Base-by-base conservation (phyloP, 2,329 filamentous ascomycete species). In the Fusarium anguioides region DNA sequence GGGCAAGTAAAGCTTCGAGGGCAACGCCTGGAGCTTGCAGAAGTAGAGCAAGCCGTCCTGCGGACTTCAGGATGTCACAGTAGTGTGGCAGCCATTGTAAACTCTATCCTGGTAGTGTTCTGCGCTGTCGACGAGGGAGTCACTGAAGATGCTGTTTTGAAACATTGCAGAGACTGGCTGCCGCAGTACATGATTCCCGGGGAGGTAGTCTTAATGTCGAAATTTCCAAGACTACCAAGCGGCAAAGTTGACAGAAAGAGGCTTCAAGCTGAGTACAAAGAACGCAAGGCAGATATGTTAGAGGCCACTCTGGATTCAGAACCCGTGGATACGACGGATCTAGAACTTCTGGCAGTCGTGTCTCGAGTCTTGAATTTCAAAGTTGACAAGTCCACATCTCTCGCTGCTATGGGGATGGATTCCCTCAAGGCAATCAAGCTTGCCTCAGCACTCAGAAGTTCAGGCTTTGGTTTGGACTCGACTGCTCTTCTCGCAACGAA, bases 1-100 rank as follows among this genome's bases (percentile, higher is more conserved):
- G 93, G 92, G 1, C 94, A 97, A 76, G 89, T 97, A 48, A 97
- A 97, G 77, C 82, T 97, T 9, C 86, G 93, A 51, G 94, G 94
- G 2, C 94, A 97, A 77, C 85, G 93, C 46, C 86, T 96, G 48
- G 91, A 96, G 73, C 85, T 96, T 6, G 91, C 91, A 1, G 93
- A 94, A 73, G 83, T 94, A 20, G 92, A 95, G 74, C 87, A 92
- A 68, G 90, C 87, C 2, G 83, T 89, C 4, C 82, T 90, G 41
- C 86, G 86, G 53, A 84, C 87, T 1, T 74, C 81, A 0, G 86
- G 86, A 1, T 89, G 93, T 44, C 88, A 89, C 62, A 85, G 85
- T 44, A 89, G 88, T 2, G 84, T 89, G 15, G 92, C 89, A 3
- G 83, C 87, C 24, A 88, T 97, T 3, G 79, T 93, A 26, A 82